Evolutionary conservation across 208 protist genomes (phyloP).

Genomic region (Balamuthia mandrillaris): DNA sequence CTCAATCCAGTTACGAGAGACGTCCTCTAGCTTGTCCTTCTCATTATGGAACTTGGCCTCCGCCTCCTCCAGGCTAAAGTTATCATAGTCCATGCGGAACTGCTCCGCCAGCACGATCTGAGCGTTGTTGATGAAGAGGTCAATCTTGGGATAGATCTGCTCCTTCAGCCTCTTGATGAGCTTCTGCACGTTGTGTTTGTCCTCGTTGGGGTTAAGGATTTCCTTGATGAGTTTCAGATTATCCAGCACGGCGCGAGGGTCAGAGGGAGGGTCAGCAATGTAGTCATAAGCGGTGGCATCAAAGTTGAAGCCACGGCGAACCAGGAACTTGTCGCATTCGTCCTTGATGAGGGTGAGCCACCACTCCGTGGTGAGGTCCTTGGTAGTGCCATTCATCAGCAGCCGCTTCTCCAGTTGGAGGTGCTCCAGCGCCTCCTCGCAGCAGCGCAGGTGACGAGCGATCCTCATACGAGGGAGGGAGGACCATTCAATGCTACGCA

Average conservation of each 20-base stretch:
- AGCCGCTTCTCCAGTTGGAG: constrained; percentile 7
- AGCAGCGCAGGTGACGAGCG: not conserved
- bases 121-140: constrained; percentile 1
- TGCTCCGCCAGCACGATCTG: constrained; percentile 16
- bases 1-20: not conserved
- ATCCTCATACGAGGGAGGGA: not conserved
- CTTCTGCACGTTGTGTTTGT: not conserved
- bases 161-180: constrained; percentile 12
- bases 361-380: constrained; percentile 15
- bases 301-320: not conserved
- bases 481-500: constrained; percentile 3
- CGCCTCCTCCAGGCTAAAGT: not conserved
- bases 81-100: not conserved
- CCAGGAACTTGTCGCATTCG: constrained; percentile 15
- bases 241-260: not conserved
- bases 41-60: not conserved
- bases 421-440: not conserved
- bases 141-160: constrained; percentile 11
- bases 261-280: not conserved
- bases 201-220: not conserved
- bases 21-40: not conserved
- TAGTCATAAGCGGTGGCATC: not conserved
- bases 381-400: constrained; percentile 16
- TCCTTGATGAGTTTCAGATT: not conserved
- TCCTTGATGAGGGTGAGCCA: constrained; percentile 24